Percentiles rank a stretch among this genome's conserved stretches.
phyloP scores from a whole-genome alignment of 2,329 filamentous ascomycete genomes.

The Ascosphaera apis region DNA sequence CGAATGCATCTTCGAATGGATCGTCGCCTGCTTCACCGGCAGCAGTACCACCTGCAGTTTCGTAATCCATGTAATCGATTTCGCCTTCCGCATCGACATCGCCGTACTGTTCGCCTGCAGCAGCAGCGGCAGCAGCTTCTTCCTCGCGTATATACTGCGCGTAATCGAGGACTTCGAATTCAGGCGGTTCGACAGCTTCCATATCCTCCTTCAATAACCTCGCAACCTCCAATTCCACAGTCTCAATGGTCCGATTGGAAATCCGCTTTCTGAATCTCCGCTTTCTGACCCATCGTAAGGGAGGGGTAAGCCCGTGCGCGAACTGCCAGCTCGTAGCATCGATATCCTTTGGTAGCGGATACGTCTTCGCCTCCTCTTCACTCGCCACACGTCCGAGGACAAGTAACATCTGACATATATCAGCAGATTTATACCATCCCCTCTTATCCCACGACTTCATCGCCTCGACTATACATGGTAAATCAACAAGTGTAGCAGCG shows the following conservation, averaged over 20 bases:
- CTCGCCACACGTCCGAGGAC: conserved; percentile 45
- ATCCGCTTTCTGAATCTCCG: conserved; percentile 65
- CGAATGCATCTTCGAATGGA: conserved; percentile 19
- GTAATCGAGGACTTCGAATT: conserved; percentile 40
- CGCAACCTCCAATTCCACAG: conserved; percentile 60
- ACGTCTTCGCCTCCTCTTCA: conserved; percentile 42
- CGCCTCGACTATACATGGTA: conserved; percentile 69
- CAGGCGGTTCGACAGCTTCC: conserved; percentile 30
- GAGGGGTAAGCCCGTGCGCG: conserved; percentile 69
- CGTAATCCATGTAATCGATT: conserved; percentile 15
- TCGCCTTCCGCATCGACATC: conserved; percentile 28
- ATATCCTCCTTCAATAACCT: conserved; percentile 48
- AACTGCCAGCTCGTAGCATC: conserved; percentile 44
- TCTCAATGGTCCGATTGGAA: conserved; percentile 61
- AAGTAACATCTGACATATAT: conserved; percentile 73
- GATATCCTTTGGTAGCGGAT: conserved; percentile 48
- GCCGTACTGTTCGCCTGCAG: conserved; percentile 26
- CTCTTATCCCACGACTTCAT: conserved; percentile 90
- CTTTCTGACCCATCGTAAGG: conserved; percentile 66
- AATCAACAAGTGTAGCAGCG: conserved; percentile 56
- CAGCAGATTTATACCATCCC: conserved; percentile 68
- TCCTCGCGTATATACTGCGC: conserved; percentile 23
- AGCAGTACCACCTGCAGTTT: conserved; percentile 13
- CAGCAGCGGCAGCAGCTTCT: conserved; percentile 13
- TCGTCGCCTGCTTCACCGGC: conserved; percentile 13